Evolutionary conservation across 495 filamentous ascomycete species (phyloP).

Genomic region (Lophiotrema nucula): DNA sequence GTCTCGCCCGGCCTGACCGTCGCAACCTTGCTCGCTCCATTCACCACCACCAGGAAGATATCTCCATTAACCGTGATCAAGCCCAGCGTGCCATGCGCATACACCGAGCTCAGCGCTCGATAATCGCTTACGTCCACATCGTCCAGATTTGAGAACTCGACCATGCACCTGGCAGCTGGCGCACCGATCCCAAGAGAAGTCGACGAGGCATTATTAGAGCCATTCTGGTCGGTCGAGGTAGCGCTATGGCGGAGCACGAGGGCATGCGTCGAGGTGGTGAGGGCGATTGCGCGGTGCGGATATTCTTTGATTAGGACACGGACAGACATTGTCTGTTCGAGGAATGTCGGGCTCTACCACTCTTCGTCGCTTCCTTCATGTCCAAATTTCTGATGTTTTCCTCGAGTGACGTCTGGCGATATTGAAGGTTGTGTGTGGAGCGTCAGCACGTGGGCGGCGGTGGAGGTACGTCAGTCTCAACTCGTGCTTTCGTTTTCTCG

Average conservation of each 20-base stretch:
- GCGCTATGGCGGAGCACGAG: constrained; percentile 77
- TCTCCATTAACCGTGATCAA: constrained; percentile 81
- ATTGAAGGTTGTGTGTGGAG: too few species aligned
- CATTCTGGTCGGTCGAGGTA: constrained; percentile 49
- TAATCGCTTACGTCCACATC: constrained; percentile 69
- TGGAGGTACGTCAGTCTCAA: too few species aligned
- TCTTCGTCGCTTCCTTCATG: constrained; percentile 15
- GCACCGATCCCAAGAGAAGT: constrained; percentile 32
- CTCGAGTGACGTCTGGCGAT: too few species aligned
- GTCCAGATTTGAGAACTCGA: constrained; percentile 74
- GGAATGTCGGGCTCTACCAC: not conserved
- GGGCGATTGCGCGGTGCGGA: constrained; percentile 79
- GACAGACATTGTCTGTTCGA: constrained; percentile 48
- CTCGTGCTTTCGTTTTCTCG: too few species aligned
- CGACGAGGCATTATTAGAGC: constrained; percentile 17
- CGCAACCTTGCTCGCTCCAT: constrained; percentile 70
- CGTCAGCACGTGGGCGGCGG: too few species aligned
- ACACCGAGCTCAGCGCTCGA: constrained; percentile 64
- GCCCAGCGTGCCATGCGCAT: constrained; percentile 86
- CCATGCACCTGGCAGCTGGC: constrained; percentile 68
- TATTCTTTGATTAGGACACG: constrained; percentile 69
- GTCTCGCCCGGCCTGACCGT: constrained; percentile 82
- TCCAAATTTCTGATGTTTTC: constrained; percentile 3
- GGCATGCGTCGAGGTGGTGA: constrained; percentile 73
- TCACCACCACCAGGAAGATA: constrained; percentile 92